Conservation (phyloP, 768 basidiomycete species). For the Boletus sp. region DNA sequence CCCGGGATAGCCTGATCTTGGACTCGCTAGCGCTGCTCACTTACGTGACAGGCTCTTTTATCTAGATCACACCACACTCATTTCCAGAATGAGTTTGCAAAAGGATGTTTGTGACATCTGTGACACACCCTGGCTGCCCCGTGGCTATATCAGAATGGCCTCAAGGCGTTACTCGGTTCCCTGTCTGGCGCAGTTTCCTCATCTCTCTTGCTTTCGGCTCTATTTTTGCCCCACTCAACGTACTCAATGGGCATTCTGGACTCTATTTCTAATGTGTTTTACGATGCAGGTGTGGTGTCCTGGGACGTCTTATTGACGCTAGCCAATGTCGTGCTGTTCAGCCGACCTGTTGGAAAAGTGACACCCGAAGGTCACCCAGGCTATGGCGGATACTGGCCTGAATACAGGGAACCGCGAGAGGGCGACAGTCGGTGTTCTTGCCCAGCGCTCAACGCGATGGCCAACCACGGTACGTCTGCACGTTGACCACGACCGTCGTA, state of each 20-base stretch:
- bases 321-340: slow-evolving; percentile 19
- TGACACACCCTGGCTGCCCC: neutral
- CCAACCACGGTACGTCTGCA: slow-evolving; percentile 69
- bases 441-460: slow-evolving; percentile 77
- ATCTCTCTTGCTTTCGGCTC: neutral
- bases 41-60: neutral
- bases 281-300: slow-evolving; percentile 4
- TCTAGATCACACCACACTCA: neutral
- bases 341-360: slow-evolving; percentile 46
- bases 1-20: neutral
- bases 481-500: no score
- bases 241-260: slow-evolving; percentile 15
- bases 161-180: neutral
- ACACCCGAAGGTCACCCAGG: slow-evolving; percentile 56
- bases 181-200: slow-evolving; percentile 23
- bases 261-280: slow-evolving; percentile 8
- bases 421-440: slow-evolving; percentile 73
- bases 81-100: neutral
- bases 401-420: slow-evolving; percentile 53
- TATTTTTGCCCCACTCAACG: neutral
- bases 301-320: slow-evolving; percentile 25
- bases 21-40: neutral
- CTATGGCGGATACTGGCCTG: slow-evolving; percentile 68
- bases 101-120: neutral
- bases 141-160: slow-evolving; percentile 1